Base-by-base conservation (phyloP, 1,284 basidiomycete genomes). In the Ceratobasidium sp. region DNA sequence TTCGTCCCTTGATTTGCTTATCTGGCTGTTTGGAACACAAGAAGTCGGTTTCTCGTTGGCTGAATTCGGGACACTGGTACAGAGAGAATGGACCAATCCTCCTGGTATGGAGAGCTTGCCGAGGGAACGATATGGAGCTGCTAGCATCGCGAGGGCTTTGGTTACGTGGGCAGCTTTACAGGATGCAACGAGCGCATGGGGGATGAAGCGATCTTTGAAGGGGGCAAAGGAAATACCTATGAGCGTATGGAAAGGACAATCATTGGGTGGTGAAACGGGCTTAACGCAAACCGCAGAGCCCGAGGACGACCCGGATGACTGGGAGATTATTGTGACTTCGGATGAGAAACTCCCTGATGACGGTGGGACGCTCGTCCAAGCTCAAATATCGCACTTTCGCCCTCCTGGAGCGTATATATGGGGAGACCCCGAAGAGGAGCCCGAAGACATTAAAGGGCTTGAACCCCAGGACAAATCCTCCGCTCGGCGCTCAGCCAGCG, bases 101-200 rank as follows among this genome's bases (percentile, higher is more conserved):
- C 86, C 85, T 2, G 85, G 86, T 26, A 87, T 87, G 28, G 87
- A 88, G 23, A 86, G 86, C 38, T 85, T 90, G n/a, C 92, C 93
- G 1, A 86, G 87, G 80, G 89, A 88, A 79, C 87, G 88, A 62
- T 92, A 90, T 80, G 89, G 90, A 4, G 85, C 93, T 26, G 89
- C 88, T 0, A 89, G 93, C 75, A 87, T 93, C 10, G 89, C 89
- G 38, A 87, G 89, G 79, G 93, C 92, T 0, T 87, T 94, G 20
- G 88, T 93, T 3, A 92, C 91, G 1, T 94, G 93, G 92, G 91
- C 91, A 2, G 90, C 92, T 0, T 85, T 95, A 56, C 93, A 94
- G 81, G 91, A 91, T 52, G 91, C 93, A 54, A 95, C 93, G 1
- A 90, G 91, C 81, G 90, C 93, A 81, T 93, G 91, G 88, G 92